phyloP scores from a whole-genome alignment of 169 alveolate genomes.

The Fabrea salina region DNA sequence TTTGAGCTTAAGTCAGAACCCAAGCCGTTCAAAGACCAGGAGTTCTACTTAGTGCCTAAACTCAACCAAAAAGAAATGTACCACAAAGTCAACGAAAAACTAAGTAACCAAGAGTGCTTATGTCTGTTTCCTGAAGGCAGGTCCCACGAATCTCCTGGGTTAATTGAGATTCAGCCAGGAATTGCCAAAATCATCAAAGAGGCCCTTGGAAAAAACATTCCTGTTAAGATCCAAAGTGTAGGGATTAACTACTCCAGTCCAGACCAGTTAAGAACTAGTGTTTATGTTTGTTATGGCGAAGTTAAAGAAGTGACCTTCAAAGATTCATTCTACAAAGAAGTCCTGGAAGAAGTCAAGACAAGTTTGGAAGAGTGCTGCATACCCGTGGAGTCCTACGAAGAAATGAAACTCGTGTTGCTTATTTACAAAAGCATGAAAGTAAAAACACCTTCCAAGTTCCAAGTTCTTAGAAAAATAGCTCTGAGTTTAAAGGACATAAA shows the following conservation, averaged over 20 bases:
- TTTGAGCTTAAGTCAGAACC: not conserved
- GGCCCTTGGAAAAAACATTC: not conserved
- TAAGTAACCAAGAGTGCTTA: not conserved
- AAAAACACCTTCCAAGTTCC: too few species aligned
- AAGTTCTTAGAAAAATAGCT: too few species aligned
- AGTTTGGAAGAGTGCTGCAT: too few species aligned
- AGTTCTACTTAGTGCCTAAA: not conserved
- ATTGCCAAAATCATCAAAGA: not conserved
- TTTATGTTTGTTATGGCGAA: too few species aligned
- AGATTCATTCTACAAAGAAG: too few species aligned
- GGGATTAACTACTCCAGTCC: not conserved
- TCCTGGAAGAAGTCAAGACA: too few species aligned
- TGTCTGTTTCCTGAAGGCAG: not conserved
- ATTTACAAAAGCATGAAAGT: too few species aligned
- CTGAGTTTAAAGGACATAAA: too few species aligned
- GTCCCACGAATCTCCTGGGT: conserved; percentile 20
- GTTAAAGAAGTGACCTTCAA: too few species aligned
- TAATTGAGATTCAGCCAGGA: not conserved
- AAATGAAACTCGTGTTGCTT: too few species aligned
- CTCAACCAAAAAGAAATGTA: not conserved
- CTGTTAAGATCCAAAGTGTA: not conserved
- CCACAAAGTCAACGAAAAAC: not conserved
- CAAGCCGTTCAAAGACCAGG: not conserved
- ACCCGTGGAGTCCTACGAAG: too few species aligned
- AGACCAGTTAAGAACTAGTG: not conserved